Base-by-base conservation (phyloP, 768 basidiomycete species). In the Russula sp. region DNA sequence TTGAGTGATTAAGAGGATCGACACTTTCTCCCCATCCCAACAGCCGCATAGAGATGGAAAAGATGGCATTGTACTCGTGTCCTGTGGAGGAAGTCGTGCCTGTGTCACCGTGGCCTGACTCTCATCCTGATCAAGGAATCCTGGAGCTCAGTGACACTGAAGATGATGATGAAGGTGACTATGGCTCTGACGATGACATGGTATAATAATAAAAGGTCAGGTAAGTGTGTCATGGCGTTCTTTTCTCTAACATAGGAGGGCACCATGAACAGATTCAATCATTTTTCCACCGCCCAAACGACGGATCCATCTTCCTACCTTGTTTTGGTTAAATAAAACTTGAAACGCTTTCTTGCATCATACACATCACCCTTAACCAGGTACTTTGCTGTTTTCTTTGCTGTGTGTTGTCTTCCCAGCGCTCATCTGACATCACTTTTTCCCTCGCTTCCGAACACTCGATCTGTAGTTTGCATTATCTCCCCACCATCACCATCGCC, bases 61-160 rank as follows among this genome's bases (percentile, higher is more conserved):
- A 64, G 36, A 57, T 61, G 52, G 46, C 65, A 4, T 46, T 65
- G 38, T 36, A 44, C 58, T 44, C 40, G 7, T 32, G 18, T 44
- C 48, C 57, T 18, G 52, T 51, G 46, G 63, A 59, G 30, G 66
- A 51, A 24, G 48, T 13, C 36, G 14, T 48, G 4, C 22, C 48
- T 1, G 8, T 50, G 50, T 53, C 62, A 46, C 55, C 62, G 59
- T 84, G 83, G 83, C 82, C 81, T 16, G 78, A 75, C 44, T 76
- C 72, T 64, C 71, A 70, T 59, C 73, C 77, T 32, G 76, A 78
- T 32, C 57, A 67, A 14, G 79, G 78, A 46, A 74, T 84, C 60
- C 69, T 84, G 60, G 76, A 79, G 30, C 71, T 84, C 65, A 84
- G 81, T 70, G 81, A 82, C 67, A 67, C 65, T 3, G 67, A 68